Evolutionary conservation across 176 grass and related monocot species (phyloP).

Genomic region (Chrysopogon serrulatus): DNA sequence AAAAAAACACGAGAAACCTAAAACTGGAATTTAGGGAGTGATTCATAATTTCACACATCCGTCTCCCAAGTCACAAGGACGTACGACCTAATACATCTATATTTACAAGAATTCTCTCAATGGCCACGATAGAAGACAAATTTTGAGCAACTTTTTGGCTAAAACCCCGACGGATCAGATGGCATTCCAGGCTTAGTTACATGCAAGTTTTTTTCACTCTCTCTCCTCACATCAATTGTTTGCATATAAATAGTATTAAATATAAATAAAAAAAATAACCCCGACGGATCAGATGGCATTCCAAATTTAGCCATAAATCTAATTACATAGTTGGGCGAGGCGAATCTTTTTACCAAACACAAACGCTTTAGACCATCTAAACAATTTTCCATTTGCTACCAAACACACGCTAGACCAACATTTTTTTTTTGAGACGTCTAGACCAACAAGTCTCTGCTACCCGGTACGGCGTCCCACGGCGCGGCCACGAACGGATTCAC

Average conservation of each 20-base stretch:
- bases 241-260: too few species aligned
- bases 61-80: neutral
- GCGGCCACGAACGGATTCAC: conserved; percentile 32
- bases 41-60: neutral
- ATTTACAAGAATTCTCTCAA: conserved; percentile 16
- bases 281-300: too few species aligned
- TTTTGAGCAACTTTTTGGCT: neutral
- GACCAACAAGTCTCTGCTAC: conserved; percentile 16
- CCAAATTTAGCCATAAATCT: too few species aligned
- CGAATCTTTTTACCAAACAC: too few species aligned
- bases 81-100: neutral
- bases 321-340: too few species aligned
- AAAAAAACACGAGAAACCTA: neutral
- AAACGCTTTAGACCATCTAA: too few species aligned
- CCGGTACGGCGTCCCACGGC: neutral
- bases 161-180: neutral
- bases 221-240: too few species aligned
- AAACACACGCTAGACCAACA: conserved; percentile 2
- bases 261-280: too few species aligned
- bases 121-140: neutral
- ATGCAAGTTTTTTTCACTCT: too few species aligned
- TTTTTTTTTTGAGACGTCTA: too few species aligned
- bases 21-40: neutral
- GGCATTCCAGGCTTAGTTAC: too few species aligned
- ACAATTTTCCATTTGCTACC: neutral